These are phyloP conservation scores for Sambucus nigra DNA, from an alignment of 129 eudicot genomes.

Conservation along the genomic window DNA sequence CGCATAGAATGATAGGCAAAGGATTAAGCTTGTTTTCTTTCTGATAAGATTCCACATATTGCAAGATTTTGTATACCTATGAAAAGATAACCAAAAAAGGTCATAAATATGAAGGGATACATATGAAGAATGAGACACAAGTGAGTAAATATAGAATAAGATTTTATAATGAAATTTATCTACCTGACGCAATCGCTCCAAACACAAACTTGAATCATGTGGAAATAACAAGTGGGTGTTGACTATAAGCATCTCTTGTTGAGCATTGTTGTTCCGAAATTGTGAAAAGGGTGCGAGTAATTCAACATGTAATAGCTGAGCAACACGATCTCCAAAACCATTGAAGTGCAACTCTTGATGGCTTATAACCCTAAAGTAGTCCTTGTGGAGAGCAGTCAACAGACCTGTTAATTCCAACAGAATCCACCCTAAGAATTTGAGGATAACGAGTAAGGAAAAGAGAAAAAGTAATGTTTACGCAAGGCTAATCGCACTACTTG, in stretches of 20 bases:
- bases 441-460: neutral
- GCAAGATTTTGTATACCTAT: constrained; percentile 88
- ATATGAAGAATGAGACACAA: neutral
- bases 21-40: constrained; percentile 82
- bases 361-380: constrained; percentile 52
- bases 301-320: constrained; percentile 75
- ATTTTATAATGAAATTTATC: neutral
- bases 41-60: constrained; percentile 70
- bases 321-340: constrained; percentile 89
- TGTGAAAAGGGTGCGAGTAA: constrained; percentile 39
- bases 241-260: constrained; percentile 66
- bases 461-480: neutral
- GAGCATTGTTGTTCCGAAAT: constrained; percentile 26
- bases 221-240: constrained; percentile 81
- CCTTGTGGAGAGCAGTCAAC: constrained; percentile 73
- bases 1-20: constrained; percentile 85
- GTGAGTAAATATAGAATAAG: neutral
- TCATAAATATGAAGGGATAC: neutral
- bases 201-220: constrained; percentile 73
- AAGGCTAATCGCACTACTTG: too few species aligned
- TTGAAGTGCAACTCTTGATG: constrained; percentile 62
- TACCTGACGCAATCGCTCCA: constrained; percentile 93
- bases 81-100: constrained; percentile 1
- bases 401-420: constrained; percentile 34
- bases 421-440: constrained; percentile 4